Base-by-base conservation (phyloP, 2,329 filamentous ascomycete species). In the Stemphylium lycopersici region DNA sequence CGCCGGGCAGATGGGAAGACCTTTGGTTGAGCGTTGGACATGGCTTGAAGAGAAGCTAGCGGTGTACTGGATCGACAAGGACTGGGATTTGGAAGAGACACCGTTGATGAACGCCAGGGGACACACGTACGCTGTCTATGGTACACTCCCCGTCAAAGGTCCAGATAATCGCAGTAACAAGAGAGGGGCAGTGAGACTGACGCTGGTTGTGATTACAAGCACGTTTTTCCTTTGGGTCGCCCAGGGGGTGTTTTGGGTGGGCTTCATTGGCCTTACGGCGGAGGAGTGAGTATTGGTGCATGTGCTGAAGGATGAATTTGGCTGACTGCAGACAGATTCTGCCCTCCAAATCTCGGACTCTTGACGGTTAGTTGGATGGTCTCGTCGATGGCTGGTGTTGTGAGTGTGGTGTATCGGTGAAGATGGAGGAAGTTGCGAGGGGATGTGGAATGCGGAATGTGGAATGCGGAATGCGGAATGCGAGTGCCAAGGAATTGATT, bases 231-330 rank as follows among this genome's bases (percentile, higher is more conserved):
- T 71, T 41, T 71, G 65, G 62, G 39, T 65, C 45, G 56, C 62
- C 8, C 69, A 70, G 55, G 69, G 67, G 62, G n/a, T 67, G 36
- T 72, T 72, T 50, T 72, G 69, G 70, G 37, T 7, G 18, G 70
- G 69, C 29, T 69, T 68, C 42, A 62, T 72, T 43, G 48, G 52
- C 15, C 58, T 72, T n/a, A 58, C 52, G 48, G 43, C 46, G 18
- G 59, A 67, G 44, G 36, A 58, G 67, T 72, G 67, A 26, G 69
- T 69, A 51, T 41, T 48, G 34, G 34, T 48, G 34, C 42, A 38
- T 16, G 36, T 15, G 10, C 39, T 29, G 16, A 43, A 39, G 13
- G 13, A 47, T 34, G 8, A 4, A 18, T 10, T 10, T 3, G 40
- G 56, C 62, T 68, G 58, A 69, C 56, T 18, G n/a, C 12, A 47